Conservation (phyloP, 2,329 filamentous ascomycete genomes). For the Monilinia polystroma region DNA sequence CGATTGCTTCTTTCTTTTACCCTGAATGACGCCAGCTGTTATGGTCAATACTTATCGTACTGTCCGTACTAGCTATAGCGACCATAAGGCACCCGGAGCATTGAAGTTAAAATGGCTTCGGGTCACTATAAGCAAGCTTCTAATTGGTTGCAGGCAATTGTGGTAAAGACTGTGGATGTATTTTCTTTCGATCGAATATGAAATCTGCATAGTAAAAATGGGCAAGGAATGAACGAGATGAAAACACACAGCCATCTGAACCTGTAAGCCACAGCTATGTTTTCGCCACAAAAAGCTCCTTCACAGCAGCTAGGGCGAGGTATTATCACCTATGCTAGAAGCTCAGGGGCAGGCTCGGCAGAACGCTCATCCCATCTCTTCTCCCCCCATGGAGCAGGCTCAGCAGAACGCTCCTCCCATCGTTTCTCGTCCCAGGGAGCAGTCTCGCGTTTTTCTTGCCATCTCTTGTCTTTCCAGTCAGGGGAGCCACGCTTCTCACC, state of each 20-base stretch:
- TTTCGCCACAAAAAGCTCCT: background rate
- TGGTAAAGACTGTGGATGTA: constrained; percentile 10
- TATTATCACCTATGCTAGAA: background rate
- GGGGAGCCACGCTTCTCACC: background rate
- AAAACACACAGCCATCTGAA: background rate
- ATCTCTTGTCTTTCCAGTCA: background rate
- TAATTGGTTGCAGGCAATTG: background rate
- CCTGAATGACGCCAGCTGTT: too few species aligned
- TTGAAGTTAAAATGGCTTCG: too few species aligned
- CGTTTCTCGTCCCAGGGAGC: background rate
- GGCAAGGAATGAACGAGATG: background rate
- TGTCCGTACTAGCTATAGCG: too few species aligned
- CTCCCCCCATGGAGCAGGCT: too few species aligned
- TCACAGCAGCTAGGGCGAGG: background rate
- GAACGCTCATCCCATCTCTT: background rate
- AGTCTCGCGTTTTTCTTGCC: background rate
- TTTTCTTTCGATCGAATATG: constrained; percentile 7
- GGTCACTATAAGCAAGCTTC: too few species aligned
- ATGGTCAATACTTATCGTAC: too few species aligned
- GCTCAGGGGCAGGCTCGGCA: background rate
- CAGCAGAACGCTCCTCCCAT: background rate
- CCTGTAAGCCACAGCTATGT: background rate
- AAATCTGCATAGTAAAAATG: background rate
- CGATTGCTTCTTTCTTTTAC: too few species aligned
- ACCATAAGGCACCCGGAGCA: too few species aligned